Base-by-base conservation (phyloP, 805 yeast species). In the Pichia exigua region DNA sequence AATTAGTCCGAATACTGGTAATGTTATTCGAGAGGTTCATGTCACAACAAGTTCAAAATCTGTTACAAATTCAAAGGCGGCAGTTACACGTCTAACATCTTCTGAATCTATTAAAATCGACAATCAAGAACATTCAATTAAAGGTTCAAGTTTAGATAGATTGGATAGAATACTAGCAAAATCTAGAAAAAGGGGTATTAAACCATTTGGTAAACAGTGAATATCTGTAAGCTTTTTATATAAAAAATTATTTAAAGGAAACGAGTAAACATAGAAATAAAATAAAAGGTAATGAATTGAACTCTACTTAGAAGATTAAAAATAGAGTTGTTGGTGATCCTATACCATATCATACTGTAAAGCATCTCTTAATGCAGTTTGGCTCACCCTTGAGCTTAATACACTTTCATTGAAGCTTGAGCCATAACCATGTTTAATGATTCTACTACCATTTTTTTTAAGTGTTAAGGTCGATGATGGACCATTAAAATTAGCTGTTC, bases 351-450 rank as follows among this genome's bases (percentile, higher is more conserved):
- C 59, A 49, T 55, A 53, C 44, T 62, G 60, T 30, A 77, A 61
- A 2, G 82, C 82, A 41, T 77, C 81, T 51, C 70, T 61, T 20
- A 77, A 59, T 1, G 78, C 75, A n/a, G 71, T 67, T 56, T 71
- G 77, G 53, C 79, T 76, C 28, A 77, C 70, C 44, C 73, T 65
- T 13, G 74, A 64, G 42, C 63, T 62, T n/a, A 65, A 46, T 21
- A 67, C 71, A 8, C 59, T 65, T 20, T 59, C 57, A 48, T 66
- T 65, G 52, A 71, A 65, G 5, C 61, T 62, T 1, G 76, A 69
- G 4, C 69, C 66, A 22, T 66, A 67, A 0, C 81, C 81, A 57
- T 77, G 79, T 22, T 68, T 64, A 21, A 75, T 63, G 8, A 70
- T 66, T 49, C 62, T 65, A 5, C 72, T 66, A 39, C 72, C 72